Conservation (phyloP, 2,329 filamentous ascomycete species). For the Pseudohalonectria lignicola region DNA sequence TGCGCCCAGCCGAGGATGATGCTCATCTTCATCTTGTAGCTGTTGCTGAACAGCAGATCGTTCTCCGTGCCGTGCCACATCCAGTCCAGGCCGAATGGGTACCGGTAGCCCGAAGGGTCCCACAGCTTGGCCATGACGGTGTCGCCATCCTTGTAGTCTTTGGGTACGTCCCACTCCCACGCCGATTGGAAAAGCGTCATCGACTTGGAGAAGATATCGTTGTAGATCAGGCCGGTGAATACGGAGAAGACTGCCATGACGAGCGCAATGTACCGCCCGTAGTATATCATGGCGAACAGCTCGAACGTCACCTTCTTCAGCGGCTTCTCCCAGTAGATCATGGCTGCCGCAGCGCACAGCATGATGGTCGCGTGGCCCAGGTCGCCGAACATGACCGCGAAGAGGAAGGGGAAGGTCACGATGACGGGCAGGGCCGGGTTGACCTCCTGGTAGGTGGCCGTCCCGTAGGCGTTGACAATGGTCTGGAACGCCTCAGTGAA, state of each 20-base stretch:
- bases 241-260: conserved; percentile 98
- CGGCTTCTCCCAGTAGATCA: conserved; percentile 95
- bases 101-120: conserved; percentile 65
- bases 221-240: conserved; percentile 95
- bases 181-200: conserved; percentile 81
- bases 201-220: conserved; percentile 91
- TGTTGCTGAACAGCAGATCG: conserved; percentile 90
- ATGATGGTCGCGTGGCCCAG: conserved; percentile 90
- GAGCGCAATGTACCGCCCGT: conserved; percentile 94
- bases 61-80: conserved; percentile 96
- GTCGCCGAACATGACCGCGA: conserved; percentile 99
- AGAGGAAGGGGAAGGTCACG: conserved; percentile 97
- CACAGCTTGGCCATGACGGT: conserved; percentile 53
- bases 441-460: conserved; percentile 92
- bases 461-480: conserved; percentile 97
- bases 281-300: conserved; percentile 96
- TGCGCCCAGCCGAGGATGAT: conserved; percentile 95
- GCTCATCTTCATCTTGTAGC: conserved; percentile 99
- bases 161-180: conserved; percentile 69
- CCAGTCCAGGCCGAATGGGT: conserved; percentile 93
- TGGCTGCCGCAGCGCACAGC: conserved; percentile 68
- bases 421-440: conserved; percentile 94
- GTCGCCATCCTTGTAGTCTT: conserved; percentile 53
- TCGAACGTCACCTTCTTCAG: conserved; percentile 90
- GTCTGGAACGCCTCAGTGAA: conserved; percentile 98